phyloP scores from a whole-genome alignment of 148 eudicot species.

The Amaranthus palmeri region DNA sequence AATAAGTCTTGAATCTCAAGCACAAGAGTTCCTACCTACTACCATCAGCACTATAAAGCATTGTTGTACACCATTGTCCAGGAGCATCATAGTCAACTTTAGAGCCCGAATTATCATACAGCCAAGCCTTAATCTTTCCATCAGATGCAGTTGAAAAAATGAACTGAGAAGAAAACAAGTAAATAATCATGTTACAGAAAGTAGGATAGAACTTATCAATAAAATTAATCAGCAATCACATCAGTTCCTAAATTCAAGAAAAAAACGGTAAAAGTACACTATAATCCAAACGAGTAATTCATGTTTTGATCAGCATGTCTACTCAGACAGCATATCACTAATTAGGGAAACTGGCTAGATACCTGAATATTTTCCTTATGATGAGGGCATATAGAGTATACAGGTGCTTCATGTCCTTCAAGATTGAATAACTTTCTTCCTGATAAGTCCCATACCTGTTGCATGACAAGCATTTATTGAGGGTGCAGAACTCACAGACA shows the following conservation, averaged over 20 bases:
- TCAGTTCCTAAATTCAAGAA: not conserved
- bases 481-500: not conserved
- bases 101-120: slow-evolving; percentile 85
- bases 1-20: not conserved
- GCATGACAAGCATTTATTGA: not conserved
- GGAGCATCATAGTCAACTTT: slow-evolving; percentile 97
- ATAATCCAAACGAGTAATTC: not conserved
- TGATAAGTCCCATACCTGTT: slow-evolving; percentile 85
- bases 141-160: slow-evolving; percentile 88
- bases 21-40: slow-evolving; percentile 44
- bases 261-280: not conserved
- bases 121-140: slow-evolving; percentile 96
- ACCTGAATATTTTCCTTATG: slow-evolving; percentile 72
- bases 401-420: slow-evolving; percentile 96
- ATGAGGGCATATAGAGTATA: slow-evolving; percentile 88
- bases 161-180: slow-evolving; percentile 48
- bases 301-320: not conserved
- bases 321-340: slow-evolving; percentile 1
- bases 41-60: slow-evolving; percentile 95
- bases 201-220: not conserved
- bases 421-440: slow-evolving; percentile 73
- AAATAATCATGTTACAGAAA: slow-evolving; percentile 18
- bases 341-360: slow-evolving; percentile 2
- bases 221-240: not conserved
- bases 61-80: slow-evolving; percentile 82